Percentiles rank a stretch among this genome's conserved stretches.
Conservation (phyloP, 2,329 filamentous ascomycete species). For the Scedosporium dehoogii region DNA sequence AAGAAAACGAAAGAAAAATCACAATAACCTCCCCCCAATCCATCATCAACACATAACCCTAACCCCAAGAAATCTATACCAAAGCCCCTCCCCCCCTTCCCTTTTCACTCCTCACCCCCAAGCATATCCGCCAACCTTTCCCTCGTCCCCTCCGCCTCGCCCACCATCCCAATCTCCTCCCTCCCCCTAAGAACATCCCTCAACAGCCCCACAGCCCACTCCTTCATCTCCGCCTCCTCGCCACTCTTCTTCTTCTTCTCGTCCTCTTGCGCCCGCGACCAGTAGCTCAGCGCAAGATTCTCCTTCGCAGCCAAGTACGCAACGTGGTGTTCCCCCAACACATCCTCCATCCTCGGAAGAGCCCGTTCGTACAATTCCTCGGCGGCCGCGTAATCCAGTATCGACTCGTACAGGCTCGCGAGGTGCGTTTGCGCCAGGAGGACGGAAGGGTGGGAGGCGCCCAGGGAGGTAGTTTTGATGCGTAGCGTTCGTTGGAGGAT, state of each 20-base stretch:
- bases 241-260: background rate
- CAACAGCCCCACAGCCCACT: background rate
- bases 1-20: too few species aligned
- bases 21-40: too few species aligned
- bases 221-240: background rate
- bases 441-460: background rate
- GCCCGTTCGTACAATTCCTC: background rate
- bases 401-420: background rate
- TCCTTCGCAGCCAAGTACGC: constrained; percentile 3
- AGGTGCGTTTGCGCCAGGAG: background rate
- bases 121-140: background rate
- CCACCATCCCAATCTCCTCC: background rate
- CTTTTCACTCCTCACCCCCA: background rate
- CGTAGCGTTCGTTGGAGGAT: background rate
- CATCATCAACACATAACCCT: too few species aligned
- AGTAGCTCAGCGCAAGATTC: background rate
- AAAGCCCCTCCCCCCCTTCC: too few species aligned
- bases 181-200: background rate
- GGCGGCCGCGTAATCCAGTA: background rate
- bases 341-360: constrained; percentile 1
- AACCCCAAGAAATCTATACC: too few species aligned
- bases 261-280: background rate
- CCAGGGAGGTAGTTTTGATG: background rate
- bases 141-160: background rate
- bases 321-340: background rate